Evolutionary conservation across 1,284 basidiomycete genomes (phyloP), one percentile per base, ranked within the genome.

Genomic region (Spongiforma sp.): DNA sequence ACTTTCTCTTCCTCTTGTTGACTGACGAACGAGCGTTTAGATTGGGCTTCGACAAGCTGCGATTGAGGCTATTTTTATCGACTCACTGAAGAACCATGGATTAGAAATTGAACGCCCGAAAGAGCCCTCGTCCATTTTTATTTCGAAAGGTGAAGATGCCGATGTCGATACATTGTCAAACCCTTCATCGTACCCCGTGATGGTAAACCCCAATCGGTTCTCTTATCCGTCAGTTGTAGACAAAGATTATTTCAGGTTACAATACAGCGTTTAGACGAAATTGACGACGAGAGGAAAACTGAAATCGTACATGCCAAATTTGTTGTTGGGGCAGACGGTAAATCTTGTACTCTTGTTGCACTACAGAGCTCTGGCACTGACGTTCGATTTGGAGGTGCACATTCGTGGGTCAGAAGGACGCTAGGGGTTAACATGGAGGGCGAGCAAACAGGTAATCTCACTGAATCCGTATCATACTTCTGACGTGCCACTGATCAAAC

Each of bases 31-130:
- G 36, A 17, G 17, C 36, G 17, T 12, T 19, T 21, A 91, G 86
- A 78, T 85, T 12, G 91, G 89, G 0, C 77, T 91, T 24, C 87
- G 91, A 67, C 90, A 93, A 80, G 90, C 89, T 4, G 84, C 83
- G 3, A 91, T 92, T 36, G 90, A 92, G 73, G 76, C 81, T 5
- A 85, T 91, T 39, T 88, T 93, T 71, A 68, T 89, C 39, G 87
- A 91, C 68, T 85, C 86, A 1, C 84, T 90, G 83, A 76, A 70
- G 14, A 65, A 69, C 34, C 76, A 82, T 66, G 86, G 84, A 11
- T 65, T 89, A 10, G 72, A 82, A 68, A 88, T 92, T 33, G 83
- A 85, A 41, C 81, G 89, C 28, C 85, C 88, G 1, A 77, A 84
- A 34, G 69, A 81, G 1, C 90, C 90, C 0, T 78, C 78, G 0